Percentiles rank a stretch among this genome's conserved stretches.
Evolutionary conservation across 2,329 filamentous ascomycete species (phyloP).

Genomic region (Calcarisporium arbuscula): DNA sequence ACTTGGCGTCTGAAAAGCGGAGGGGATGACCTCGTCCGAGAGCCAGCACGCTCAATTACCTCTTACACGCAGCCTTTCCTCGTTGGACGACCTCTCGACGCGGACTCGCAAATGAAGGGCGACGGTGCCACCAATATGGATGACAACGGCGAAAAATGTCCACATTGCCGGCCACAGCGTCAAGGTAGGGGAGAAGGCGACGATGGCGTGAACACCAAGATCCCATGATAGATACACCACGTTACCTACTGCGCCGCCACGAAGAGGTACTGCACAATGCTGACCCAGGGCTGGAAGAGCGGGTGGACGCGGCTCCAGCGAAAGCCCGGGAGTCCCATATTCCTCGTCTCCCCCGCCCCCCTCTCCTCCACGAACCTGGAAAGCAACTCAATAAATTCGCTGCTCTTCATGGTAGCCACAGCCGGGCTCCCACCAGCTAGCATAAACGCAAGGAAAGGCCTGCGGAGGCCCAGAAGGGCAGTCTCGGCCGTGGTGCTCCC

Average conservation of each 20-base stretch:
- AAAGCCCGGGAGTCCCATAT: background rate
- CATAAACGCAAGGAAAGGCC: conserved; percentile 14
- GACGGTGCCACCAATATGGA: conserved; percentile 13
- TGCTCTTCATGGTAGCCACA: conserved; percentile 7
- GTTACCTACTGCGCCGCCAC: conserved; percentile 16
- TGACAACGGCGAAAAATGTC: conserved; percentile 16
- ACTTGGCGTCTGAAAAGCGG: conserved; percentile 13
- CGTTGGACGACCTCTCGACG: too few relatives aligned
- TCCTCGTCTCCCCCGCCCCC: background rate
- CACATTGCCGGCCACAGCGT: conserved; percentile 18
- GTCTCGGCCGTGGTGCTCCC: conserved; percentile 15
- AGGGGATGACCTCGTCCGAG: conserved; percentile 13
- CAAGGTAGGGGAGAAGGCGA: conserved; percentile 16
- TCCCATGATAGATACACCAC: conserved; percentile 17
- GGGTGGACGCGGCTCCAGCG: background rate
- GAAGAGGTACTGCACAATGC: conserved; percentile 14
- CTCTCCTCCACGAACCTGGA: too few relatives aligned
- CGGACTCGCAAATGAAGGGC: too few relatives aligned
- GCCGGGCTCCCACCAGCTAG: conserved; percentile 10
- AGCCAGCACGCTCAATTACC: conserved; percentile 9
- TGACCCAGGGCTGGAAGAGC: conserved; percentile 3
- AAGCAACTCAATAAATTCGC: conserved; percentile 3
- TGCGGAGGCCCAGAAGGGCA: conserved; percentile 11
- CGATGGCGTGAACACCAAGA: conserved; percentile 18
- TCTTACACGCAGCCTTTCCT: conserved; percentile 5